phyloP scores from a whole-genome alignment of 176 grass and related monocot species.

The Poa annua region DNA sequence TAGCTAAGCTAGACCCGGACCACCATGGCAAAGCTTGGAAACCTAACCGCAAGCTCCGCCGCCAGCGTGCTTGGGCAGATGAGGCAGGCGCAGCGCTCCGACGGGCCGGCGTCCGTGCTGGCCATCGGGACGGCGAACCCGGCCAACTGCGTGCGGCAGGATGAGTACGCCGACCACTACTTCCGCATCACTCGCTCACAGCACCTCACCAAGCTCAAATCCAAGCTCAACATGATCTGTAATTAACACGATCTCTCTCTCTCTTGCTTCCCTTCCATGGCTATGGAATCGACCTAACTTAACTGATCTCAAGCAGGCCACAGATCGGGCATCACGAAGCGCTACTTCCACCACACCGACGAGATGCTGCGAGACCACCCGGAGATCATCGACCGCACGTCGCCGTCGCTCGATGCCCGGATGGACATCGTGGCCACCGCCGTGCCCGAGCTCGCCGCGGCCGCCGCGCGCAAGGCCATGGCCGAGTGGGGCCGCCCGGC shows the following conservation, averaged over 20 bases:
- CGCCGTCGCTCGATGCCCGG: conserved; percentile 23
- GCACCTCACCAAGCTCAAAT: conserved; percentile 52
- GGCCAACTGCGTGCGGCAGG: no score
- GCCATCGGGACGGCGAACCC: no score
- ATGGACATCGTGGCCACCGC: no score
- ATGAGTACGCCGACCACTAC: no score
- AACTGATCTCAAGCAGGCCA: no score
- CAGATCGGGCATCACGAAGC: conserved; percentile 13
- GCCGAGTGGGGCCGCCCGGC: conserved; percentile 55
- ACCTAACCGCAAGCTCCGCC: neutral
- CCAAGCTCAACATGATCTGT: conserved; percentile 31
- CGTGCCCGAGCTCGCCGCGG: neutral
- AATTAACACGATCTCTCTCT: no score
- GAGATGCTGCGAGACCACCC: conserved; percentile 38
- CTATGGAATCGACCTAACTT: no score
- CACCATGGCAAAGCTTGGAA: neutral
- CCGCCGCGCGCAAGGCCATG: conserved; percentile 47
- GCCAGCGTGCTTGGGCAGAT: conserved; percentile 27
- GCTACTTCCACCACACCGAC: conserved; percentile 2
- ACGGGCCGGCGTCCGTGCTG: conserved; percentile 9
- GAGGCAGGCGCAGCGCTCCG: conserved; percentile 34
- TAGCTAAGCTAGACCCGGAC: neutral
- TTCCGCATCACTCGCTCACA: conserved; percentile 53
- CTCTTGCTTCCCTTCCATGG: no score
- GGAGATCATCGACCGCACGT: conserved; percentile 32